Evolutionary conservation across 2,329 filamentous ascomycete species (phyloP), one percentile per base, ranked within the genome.

Genomic region (Dactylellina cionopaga): DNA sequence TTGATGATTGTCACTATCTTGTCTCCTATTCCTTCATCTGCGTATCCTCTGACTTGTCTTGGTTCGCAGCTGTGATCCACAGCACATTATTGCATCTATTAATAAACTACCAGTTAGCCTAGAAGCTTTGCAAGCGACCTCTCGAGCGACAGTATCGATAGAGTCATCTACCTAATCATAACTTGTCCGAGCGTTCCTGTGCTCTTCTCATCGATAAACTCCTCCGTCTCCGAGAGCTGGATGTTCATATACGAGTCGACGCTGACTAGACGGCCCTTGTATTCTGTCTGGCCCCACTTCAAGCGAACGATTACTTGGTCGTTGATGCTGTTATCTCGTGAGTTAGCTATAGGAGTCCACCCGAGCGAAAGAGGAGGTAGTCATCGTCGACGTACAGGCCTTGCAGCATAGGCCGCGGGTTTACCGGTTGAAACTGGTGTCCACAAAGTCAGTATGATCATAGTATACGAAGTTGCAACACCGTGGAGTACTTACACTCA

Each of bases 191-290:
- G 83, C 51, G 87, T 87, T 65, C 92, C 94, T 33, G 90, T 92
- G 80, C 88, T 89, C 85, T 96, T 91, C 77, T 92, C 90, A 80
- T 92, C 88, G 79, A 96, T 91, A 82, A 90, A 97, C 82, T 99
- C 95, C 82, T 96, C 91, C 55, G 94, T 93, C 78, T 90, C 89
- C 76, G 89, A 88, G 75, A 99, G 87, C 83, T 98, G 92, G 75
- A 99, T 89, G 84, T 99, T 99, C 94, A 99, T 98, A 85, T 99
- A 99, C 80, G 91, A 92, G 83, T 99, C 95, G 79, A 96, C 91
- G 78, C 90, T 94, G 79, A 96, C 91, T 74, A 99, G 87, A 76
- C 88, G 87, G 80, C 95, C 95, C 81, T 94, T 96, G 87, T 99
- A 99, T 82, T 99, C 95, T 71, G 92, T 95, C 82, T 97, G 90